phyloP scores from a whole-genome alignment of 805 yeast species.

The Metschnikowia noctiluminum region DNA sequence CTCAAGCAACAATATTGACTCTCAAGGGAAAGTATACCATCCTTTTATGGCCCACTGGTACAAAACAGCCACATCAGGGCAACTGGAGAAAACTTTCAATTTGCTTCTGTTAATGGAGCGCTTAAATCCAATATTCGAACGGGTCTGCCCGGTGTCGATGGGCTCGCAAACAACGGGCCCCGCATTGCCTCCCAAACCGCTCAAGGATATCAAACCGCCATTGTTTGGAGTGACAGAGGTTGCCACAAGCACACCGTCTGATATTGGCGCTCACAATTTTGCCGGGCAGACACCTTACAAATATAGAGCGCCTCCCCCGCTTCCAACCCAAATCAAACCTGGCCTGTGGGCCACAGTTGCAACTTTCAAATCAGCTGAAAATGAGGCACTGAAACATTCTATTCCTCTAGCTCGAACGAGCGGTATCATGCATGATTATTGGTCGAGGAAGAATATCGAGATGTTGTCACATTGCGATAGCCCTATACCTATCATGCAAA shows the following conservation, averaged over 20 bases:
- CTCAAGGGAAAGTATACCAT: conserved; percentile 68
- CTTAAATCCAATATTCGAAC: conserved; percentile 34
- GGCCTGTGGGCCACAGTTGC: background rate
- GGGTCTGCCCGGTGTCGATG: conserved; percentile 30
- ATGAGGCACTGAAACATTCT: background rate
- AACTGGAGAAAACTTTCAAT: conserved; percentile 18
- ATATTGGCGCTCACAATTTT: conserved; percentile 22
- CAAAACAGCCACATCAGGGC: conserved; percentile 10
- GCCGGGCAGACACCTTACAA: conserved; percentile 6
- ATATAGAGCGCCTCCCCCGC: conserved; percentile 11
- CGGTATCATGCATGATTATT: conserved; percentile 1
- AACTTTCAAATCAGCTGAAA: background rate
- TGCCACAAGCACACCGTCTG: conserved; percentile 23
- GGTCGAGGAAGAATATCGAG: conserved; percentile 1
- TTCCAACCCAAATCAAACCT: conserved; percentile 8
- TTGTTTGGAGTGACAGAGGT: conserved; percentile 15
- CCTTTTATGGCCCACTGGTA: conserved; percentile 66
- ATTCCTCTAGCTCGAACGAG: conserved; percentile 1
- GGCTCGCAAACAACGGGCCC: conserved; percentile 28
- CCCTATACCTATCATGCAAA: background rate
- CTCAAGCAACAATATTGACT: conserved; percentile 66
- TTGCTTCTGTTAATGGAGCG: conserved; percentile 30
- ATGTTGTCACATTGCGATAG: background rate
- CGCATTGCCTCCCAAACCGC: conserved; percentile 24
- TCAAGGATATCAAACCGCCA: conserved; percentile 30